Base-by-base conservation (phyloP, 306 rosid genomes). In the Lagenaria siceraria region DNA sequence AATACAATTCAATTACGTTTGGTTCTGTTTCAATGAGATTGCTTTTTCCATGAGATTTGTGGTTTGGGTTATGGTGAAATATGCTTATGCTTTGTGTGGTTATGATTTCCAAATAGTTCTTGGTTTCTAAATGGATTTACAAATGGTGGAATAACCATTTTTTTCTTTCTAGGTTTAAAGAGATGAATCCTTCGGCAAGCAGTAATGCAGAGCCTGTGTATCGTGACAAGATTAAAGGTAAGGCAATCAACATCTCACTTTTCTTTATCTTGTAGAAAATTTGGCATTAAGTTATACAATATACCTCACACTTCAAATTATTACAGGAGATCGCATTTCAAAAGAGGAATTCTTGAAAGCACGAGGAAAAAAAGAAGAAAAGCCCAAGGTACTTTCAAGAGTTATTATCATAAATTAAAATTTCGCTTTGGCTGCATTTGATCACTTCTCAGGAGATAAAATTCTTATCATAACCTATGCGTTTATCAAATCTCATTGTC, bases 151-250 rank as follows among this genome's bases (percentile, higher is more conserved):
- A 29, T 74, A 11, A 56, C 43, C 61, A 35, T 65, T 36, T 68
- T 62, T 31, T 13, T 46, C 78, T 17, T n/a, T 83, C 77, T 82
- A 90, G 97, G 82, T 89, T 95, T 85, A 85, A 89, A 62, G 86
- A 80, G 83, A 90, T 90, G 97, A 97, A 90, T 79, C 89, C 92
- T 62, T 84, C 83, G 65, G 80, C 87, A 43, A 87, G 93, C 58
- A 95, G 97, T 55, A 89, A 88, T 74, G 97, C 93, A 14, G 93
- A 88, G 46, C 88, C 92, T 64, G 56, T 92, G 29, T 95, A 85
- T 85, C 93, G 97, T 83, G 96, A 95, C 78, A 92, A 81, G 86
- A 72, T 78, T 58, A 92, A 88, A 88, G 98, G 98, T 95, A 29
- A 33, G 82, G 76, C 27, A 60, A 76, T 70, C 48, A 31, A 46